Percentiles rank a stretch among this genome's conserved stretches.
These are phyloP conservation scores for Berberis vulgaris DNA, from an alignment of 164 flowering plant species.

Conservation along the genomic window DNA sequence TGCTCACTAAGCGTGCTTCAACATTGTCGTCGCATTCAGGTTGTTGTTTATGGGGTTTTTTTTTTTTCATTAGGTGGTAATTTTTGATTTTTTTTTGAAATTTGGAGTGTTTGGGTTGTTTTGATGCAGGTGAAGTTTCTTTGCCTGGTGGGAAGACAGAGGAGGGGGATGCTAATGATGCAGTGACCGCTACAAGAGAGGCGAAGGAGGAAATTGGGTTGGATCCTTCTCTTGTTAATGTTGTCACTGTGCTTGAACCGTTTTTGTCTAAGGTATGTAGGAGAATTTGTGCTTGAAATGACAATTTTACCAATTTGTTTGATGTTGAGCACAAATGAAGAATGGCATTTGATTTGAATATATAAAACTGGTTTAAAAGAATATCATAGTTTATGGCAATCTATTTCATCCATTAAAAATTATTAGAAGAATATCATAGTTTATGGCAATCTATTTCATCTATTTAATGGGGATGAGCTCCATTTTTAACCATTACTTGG, in stretches of 20 bases:
- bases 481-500: too few relatives aligned
- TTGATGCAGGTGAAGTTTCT: slow-evolving; percentile 71
- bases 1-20: slow-evolving; percentile 59
- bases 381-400: too few relatives aligned
- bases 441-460: too few relatives aligned
- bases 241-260: slow-evolving; percentile 70
- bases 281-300: not conserved
- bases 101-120: not conserved
- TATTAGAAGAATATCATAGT: too few relatives aligned
- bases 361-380: too few relatives aligned
- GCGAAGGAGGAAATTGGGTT: slow-evolving; percentile 93
- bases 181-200: slow-evolving; percentile 73
- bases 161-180: slow-evolving; percentile 70
- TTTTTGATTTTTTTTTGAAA: not conserved
- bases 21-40: slow-evolving; percentile 53
- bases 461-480: too few relatives aligned
- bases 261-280: slow-evolving; percentile 69
- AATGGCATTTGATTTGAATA: not conserved
- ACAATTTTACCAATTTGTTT: not conserved
- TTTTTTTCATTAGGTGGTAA: not conserved
- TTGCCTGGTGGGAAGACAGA: slow-evolving; percentile 90
- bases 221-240: slow-evolving; percentile 74
- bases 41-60: not conserved
- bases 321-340: not conserved
- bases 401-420: too few relatives aligned